Base-by-base conservation (phyloP, 257 asterid genomes). In the Nemophila menziesii region DNA sequence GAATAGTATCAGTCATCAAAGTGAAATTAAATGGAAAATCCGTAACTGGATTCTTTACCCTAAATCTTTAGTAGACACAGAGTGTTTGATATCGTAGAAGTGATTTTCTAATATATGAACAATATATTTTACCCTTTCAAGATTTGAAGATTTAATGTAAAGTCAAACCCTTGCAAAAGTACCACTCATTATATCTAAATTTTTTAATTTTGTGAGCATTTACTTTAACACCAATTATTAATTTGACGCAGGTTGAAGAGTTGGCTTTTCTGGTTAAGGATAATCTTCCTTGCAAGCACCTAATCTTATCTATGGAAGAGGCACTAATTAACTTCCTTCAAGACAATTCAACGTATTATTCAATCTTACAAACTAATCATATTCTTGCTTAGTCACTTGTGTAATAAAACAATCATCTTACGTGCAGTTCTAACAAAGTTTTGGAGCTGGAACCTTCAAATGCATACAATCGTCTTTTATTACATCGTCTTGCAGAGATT, bases 401-500 rank as follows among this genome's bases (percentile, higher is more conserved):
- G 33, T 37, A 50, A 26, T 46, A 39, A 49, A 49, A 40, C 53
- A 44, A 41, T 58, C 36, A 23, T 48, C 55, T 33, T 33, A 16
- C 43, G 43, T 71, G 78, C 86, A 86, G 96, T 68, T 56, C 54
- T 43, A 69, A 61, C 61, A 79, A 73, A 56, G 65, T 72, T 57
- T 68, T 86, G 65, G 86, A 79, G 73, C 79, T 86, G 67, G 78
- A 77, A 62, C 97, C 94, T 21, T 82, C 69, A 82, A 71, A 74
- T 69, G 54, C 93, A 24, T 87, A 87, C 68, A 55, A 56, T 54
- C 97, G 97, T 47, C 74, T 79, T 64, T 84, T 86, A 22, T 50
- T 78, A 37, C 97, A 86, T 65, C 97, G 92, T 43, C 92, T 82
- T 68, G 94, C 97, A 56, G 95, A 87, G 48, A 73, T 87, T 51